phyloP scores from a whole-genome alignment of 148 eudicot species.

The Persicaria tinctoria region DNA sequence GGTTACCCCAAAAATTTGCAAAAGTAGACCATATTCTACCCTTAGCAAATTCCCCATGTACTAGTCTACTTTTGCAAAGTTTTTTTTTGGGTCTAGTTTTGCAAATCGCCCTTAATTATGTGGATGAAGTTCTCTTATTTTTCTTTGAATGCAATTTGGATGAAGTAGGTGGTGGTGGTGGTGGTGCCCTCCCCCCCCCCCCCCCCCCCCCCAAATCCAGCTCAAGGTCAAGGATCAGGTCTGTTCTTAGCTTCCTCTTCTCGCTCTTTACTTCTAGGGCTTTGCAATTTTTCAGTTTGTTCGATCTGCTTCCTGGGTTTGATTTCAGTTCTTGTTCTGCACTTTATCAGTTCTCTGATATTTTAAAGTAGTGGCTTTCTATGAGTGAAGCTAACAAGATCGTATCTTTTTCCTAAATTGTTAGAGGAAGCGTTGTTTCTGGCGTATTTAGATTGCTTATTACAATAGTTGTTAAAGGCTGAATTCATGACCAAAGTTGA shows the following conservation, averaged over 20 bases:
- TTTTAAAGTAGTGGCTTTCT: no score
- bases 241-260: not conserved
- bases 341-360: not conserved
- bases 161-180: no score
- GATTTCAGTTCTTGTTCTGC: not conserved
- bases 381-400: not conserved
- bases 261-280: not conserved
- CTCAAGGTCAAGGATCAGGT: slow-evolving; percentile 56
- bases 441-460: not conserved
- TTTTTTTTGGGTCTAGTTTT: no score
- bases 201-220: slow-evolving; percentile 26
- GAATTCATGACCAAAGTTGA: no score
- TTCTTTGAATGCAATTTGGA: no score
- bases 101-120: no score
- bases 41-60: no score
- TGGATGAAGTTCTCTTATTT: no score
- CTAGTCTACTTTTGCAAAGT: no score
- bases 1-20: no score
- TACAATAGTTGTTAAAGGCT: not conserved
- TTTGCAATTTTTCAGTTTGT: not conserved
- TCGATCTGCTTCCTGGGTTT: not conserved
- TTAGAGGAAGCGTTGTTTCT: not conserved
- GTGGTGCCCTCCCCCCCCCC: no score
- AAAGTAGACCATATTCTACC: no score
- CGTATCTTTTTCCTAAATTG: not conserved